Conservation (phyloP, 768 basidiomycete genomes). For the Lenzites betulinus region DNA sequence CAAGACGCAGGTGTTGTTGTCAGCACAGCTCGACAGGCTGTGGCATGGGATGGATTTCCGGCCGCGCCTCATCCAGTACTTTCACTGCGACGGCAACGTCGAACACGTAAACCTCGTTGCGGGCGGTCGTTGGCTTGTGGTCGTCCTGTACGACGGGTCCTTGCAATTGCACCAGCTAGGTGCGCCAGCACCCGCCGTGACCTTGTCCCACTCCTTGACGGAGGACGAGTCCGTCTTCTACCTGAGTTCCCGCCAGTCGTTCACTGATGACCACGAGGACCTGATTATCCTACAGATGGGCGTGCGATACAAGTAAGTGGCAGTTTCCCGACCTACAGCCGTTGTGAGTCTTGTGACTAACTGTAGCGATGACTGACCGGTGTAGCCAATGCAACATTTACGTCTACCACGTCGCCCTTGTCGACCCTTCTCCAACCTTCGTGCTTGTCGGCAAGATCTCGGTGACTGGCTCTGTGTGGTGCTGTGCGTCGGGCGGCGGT, state of each 20-base stretch:
- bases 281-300: conserved; percentile 22
- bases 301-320: conserved; percentile 19
- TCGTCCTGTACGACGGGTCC: conserved; percentile 18
- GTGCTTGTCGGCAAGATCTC: conserved; percentile 11
- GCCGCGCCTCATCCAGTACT: conserved; percentile 7
- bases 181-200: conserved; percentile 7
- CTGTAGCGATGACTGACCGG: not conserved
- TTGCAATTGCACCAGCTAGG: conserved; percentile 16
- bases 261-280: conserved; percentile 18
- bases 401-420: conserved; percentile 15
- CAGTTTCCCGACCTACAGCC: not conserved
- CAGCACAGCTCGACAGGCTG: conserved; percentile 11
- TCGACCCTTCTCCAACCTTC: conserved; percentile 11
- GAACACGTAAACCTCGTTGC: conserved; percentile 18
- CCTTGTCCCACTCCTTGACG: conserved; percentile 7
- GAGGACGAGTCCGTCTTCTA: conserved; percentile 22
- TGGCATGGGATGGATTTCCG: conserved; percentile 14
- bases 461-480: conserved; percentile 19
- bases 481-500: conserved; percentile 16
- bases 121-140: conserved; percentile 16
- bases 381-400: conserved; percentile 21
- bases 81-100: conserved; percentile 8
- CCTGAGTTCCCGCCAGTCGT: conserved; percentile 20
- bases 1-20: conserved; percentile 7
- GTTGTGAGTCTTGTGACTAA: not conserved